Evolutionary conservation across 2,329 filamentous ascomycete genomes (phyloP).

Genomic region (Domatiomyces catenatus): DNA sequence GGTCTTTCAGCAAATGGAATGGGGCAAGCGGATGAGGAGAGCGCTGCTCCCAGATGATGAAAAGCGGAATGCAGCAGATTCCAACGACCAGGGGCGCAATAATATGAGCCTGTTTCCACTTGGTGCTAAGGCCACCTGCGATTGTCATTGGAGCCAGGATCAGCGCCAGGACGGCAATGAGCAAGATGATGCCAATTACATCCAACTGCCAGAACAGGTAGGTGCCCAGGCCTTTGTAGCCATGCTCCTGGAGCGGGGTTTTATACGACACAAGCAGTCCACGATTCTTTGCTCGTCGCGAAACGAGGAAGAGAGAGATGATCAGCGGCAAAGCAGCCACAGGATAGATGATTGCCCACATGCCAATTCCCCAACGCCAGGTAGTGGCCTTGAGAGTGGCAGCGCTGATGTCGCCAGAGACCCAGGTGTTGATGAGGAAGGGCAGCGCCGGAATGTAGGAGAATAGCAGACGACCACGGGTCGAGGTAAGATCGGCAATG

Average conservation of each 20-base stretch:
- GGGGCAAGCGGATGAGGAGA: slow-evolving; percentile 40
- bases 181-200: slow-evolving; percentile 36
- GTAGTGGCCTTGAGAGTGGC: slow-evolving; percentile 35
- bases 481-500: slow-evolving; percentile 48
- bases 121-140: slow-evolving; percentile 33
- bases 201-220: slow-evolving; percentile 45
- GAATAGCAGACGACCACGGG: slow-evolving; percentile 47
- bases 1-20: slow-evolving; percentile 46
- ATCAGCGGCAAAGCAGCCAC: slow-evolving; percentile 41
- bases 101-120: slow-evolving; percentile 38
- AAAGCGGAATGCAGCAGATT: slow-evolving; percentile 33
- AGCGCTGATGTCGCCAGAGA: slow-evolving; percentile 41
- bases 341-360: slow-evolving; percentile 49
- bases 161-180: slow-evolving; percentile 37
- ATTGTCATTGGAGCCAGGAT: slow-evolving; percentile 44
- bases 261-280: slow-evolving; percentile 33
- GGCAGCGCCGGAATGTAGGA: slow-evolving; percentile 47
- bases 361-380: slow-evolving; percentile 50
- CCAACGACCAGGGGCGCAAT: slow-evolving; percentile 39
- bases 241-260: slow-evolving; percentile 30
- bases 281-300: slow-evolving; percentile 37
- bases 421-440: slow-evolving; percentile 49
- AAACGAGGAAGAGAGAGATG: slow-evolving; percentile 35
- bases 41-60: slow-evolving; percentile 40
- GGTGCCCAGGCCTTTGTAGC: slow-evolving; percentile 22